phyloP scores from a whole-genome alignment of 345 rosid genomes.

The Syzygium grande region DNA sequence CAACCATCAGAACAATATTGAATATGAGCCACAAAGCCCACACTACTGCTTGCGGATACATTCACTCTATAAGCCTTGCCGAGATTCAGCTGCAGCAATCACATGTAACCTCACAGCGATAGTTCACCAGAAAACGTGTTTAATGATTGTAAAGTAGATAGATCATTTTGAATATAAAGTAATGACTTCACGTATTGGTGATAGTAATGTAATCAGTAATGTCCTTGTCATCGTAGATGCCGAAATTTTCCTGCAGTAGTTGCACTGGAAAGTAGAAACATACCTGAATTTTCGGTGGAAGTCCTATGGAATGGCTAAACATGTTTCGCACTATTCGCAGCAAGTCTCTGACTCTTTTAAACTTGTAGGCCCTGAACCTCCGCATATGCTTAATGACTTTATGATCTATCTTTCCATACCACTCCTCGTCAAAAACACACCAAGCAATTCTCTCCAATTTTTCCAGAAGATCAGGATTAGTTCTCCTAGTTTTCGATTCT shows the following conservation, averaged over 20 bases:
- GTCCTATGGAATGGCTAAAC: constrained; percentile 77
- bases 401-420: constrained; percentile 78
- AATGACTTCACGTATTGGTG: neutral
- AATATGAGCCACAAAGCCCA: neutral
- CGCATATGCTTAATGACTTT: constrained; percentile 60
- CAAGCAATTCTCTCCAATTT: constrained; percentile 60
- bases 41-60: neutral
- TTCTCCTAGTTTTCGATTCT: constrained; percentile 57
- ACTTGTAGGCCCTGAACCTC: constrained; percentile 69
- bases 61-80: neutral
- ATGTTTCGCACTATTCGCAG: constrained; percentile 82
- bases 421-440: constrained; percentile 67
- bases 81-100: neutral
- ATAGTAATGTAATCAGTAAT: constrained; percentile 6
- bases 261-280: too few relatives aligned
- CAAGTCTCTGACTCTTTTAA: constrained; percentile 70
- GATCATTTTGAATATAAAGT: neutral
- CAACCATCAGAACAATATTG: neutral
- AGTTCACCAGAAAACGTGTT: neutral
- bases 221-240: neutral
- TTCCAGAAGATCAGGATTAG: constrained; percentile 45
- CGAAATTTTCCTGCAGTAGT: too few relatives aligned
- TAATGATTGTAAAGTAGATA: neutral
- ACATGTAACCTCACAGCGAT: neutral
- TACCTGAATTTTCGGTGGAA: constrained; percentile 73